A percentile compares a stretch with the other conserved stretches of the same genome.
Conservation (phyloP, 208 protist species). For the Leishmania amazonensis region DNA sequence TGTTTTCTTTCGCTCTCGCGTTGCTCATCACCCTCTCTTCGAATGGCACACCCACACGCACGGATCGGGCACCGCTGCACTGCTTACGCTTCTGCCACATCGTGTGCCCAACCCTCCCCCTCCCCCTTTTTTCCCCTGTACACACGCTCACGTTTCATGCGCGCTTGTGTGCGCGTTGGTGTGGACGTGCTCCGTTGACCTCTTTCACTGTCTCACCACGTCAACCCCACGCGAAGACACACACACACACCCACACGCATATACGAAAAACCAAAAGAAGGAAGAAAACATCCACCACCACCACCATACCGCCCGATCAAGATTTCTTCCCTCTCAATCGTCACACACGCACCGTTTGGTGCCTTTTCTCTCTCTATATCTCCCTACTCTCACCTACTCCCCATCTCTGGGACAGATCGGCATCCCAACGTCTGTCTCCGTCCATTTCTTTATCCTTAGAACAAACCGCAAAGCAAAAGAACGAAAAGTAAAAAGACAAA, state of each 20-base stretch:
- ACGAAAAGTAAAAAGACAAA: neutral
- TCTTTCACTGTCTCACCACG: neutral
- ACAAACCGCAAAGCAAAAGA: neutral
- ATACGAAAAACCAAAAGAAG: neutral
- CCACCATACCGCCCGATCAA: neutral
- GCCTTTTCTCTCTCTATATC: neutral
- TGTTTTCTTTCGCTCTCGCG: neutral
- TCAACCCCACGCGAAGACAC: neutral
- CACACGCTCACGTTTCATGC: neutral
- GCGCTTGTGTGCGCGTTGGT: neutral
- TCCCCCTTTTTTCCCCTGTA: neutral
- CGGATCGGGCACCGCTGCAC: neutral
- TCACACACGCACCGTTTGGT: neutral
- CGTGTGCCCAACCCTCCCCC: neutral
- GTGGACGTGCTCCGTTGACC: neutral
- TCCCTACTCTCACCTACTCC: neutral
- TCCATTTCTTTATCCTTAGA: neutral
- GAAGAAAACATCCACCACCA: too few species aligned
- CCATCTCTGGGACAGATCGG: neutral
- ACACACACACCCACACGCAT: neutral
- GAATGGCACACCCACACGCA: neutral
- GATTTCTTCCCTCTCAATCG: neutral
- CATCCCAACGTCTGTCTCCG: too few species aligned
- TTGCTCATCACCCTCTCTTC: neutral
- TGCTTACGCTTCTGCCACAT: neutral